These are phyloP conservation scores for Xylaria sp. DNA, from an alignment of 495 filamentous ascomycete species.

Conservation along the genomic window DNA sequence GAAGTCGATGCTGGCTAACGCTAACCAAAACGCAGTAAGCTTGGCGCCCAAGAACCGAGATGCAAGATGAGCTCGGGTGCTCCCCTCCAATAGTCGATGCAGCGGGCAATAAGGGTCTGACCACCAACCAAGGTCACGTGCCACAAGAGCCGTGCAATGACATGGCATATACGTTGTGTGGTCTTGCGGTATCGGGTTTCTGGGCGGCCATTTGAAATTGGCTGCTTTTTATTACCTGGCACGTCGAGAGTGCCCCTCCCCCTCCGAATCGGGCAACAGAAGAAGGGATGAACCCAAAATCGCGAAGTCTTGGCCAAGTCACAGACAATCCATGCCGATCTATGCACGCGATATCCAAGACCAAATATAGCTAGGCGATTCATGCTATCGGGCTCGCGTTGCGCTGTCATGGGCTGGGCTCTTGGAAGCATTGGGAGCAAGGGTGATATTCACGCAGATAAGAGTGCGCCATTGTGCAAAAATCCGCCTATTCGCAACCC, in stretches of 20 bases:
- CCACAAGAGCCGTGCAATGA: constrained; percentile 7
- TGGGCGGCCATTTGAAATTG: neutral
- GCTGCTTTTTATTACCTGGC: constrained; percentile 17
- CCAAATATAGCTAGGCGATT: constrained; percentile 17
- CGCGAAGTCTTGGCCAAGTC: neutral
- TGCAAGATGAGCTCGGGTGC: neutral
- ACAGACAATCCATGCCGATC: neutral
- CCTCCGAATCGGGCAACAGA: constrained; percentile 38
- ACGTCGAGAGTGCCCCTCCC: constrained; percentile 34
- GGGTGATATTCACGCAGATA: constrained; percentile 1
- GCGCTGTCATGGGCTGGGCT: neutral
- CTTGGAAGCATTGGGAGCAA: neutral
- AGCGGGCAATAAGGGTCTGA: neutral
- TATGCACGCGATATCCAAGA: constrained; percentile 7
- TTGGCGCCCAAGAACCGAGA: neutral
- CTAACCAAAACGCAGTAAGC: neutral
- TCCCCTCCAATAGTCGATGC: constrained; percentile 14
- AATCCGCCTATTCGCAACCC: neutral
- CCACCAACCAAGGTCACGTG: constrained; percentile 9
- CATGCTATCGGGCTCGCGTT: neutral
- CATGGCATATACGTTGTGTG: constrained; percentile 6
- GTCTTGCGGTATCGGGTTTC: neutral
- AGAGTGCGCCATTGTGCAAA: constrained; percentile 6
- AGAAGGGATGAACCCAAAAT: constrained; percentile 1
- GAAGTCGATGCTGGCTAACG: constrained; percentile 37